A percentile compares a stretch with the other conserved stretches of the same genome.
phyloP scores from a whole-genome alignment of 495 filamentous ascomycete genomes.

The Jackrogersella minutella region DNA sequence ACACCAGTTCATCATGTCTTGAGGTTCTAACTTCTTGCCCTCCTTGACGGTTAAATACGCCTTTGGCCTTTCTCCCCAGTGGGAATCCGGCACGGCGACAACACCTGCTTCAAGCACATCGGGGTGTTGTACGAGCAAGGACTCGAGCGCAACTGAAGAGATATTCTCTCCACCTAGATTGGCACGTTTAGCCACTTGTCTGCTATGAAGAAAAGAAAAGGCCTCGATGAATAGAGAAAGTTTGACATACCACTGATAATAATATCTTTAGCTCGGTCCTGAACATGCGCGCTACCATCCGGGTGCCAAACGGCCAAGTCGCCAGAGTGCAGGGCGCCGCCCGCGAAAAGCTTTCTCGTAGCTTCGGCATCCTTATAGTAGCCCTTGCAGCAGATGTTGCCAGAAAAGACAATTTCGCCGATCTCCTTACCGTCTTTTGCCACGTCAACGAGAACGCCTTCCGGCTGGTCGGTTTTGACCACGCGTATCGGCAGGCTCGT shows the following conservation, averaged over 20 bases:
- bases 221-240: neutral
- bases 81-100: conserved; percentile 85
- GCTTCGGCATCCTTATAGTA: conserved; percentile 93
- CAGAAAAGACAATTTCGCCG: conserved; percentile 88
- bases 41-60: conserved; percentile 85
- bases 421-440: conserved; percentile 83
- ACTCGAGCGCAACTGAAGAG: conserved; percentile 89
- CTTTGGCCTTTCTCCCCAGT: conserved; percentile 96
- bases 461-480: conserved; percentile 76
- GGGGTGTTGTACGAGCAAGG: conserved; percentile 89
- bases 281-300: conserved; percentile 88
- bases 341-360: conserved; percentile 85
- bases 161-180: conserved; percentile 91
- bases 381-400: conserved; percentile 90
- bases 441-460: conserved; percentile 77
- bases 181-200: neutral
- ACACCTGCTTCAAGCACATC: conserved; percentile 90
- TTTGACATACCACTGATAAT: conserved; percentile 85
- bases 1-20: conserved; percentile 87
- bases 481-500: conserved; percentile 83
- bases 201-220: neutral
- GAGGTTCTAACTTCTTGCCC: conserved; percentile 65
- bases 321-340: conserved; percentile 87
- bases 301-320: conserved; percentile 92
- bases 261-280: conserved; percentile 95